Conservation (phyloP, 805 yeast species). For the Priceomyces castillae region DNA sequence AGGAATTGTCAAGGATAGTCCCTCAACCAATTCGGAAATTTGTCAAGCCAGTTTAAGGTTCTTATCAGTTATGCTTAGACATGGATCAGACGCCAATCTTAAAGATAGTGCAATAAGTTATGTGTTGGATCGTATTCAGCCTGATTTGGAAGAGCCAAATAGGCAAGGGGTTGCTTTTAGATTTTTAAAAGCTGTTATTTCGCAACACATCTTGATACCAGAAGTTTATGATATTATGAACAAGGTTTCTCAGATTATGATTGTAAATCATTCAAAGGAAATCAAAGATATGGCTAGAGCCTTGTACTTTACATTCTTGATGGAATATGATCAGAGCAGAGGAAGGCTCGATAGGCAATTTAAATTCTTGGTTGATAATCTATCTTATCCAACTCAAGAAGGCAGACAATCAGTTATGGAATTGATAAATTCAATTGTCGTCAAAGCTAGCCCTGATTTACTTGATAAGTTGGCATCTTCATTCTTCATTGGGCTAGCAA, state of each 20-base stretch:
- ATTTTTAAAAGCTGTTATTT: constrained; percentile 73
- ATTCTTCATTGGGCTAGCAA: constrained; percentile 78
- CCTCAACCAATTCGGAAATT: constrained; percentile 73
- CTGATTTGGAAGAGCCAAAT: constrained; percentile 88
- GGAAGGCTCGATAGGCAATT: constrained; percentile 82
- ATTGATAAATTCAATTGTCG: constrained; percentile 65
- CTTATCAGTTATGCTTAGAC: constrained; percentile 68
- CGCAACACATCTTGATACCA: constrained; percentile 72
- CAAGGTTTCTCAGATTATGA: constrained; percentile 75
- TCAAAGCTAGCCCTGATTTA: constrained; percentile 60
- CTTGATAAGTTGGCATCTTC: constrained; percentile 63
- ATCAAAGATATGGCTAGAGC: constrained; percentile 83
- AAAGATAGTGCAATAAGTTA: constrained; percentile 73
- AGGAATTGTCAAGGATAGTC: constrained; percentile 66
- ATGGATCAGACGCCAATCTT: constrained; percentile 60
- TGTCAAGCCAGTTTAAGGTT: constrained; percentile 78
- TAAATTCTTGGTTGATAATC: constrained; percentile 72
- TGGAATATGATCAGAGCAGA: constrained; percentile 93
- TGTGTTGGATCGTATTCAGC: constrained; percentile 66
- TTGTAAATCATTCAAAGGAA: constrained; percentile 80
- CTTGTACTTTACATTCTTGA: constrained; percentile 77
- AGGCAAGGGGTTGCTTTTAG: constrained; percentile 86
- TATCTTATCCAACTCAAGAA: constrained; percentile 77
- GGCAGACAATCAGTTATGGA: constrained; percentile 94
- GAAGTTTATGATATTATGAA: constrained; percentile 91